Evolutionary conservation across 129 eudicot genomes (phyloP), one percentile per base, ranked within the genome.

Genomic region (Lonicera japonica): DNA sequence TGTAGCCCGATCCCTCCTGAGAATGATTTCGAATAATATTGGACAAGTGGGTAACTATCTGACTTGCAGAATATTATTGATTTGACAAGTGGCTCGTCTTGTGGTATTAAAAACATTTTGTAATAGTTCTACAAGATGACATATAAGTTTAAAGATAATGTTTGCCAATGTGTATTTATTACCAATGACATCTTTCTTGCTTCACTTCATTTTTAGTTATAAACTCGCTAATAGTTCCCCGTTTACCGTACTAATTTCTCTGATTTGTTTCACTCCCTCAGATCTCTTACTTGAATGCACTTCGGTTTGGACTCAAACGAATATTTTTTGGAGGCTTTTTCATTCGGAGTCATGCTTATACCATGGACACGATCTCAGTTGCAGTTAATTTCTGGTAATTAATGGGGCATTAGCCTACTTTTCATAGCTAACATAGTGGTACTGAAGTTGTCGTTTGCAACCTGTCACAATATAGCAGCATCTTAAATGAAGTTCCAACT

Each of bases 291-390:
- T 75, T 92, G 73, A 92, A 82, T 68, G 99, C 99, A 25, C 82
- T 82, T 72, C 90, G 87, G 14, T 82, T 87, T 65, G 95, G 95
- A 66, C 88, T 92, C 61, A 92, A 85, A 78, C 75, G 88, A 43
- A 92, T 92, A 63, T 79, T 92, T 63, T 92, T 92, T 39, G 99
- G 96, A 61, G 99, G 99, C 50, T 92, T 80, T 77, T 92, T 92
- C 73, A 92, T 88, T 53, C 85, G 92, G 1, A 95, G 95, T 46
- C 99, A 88, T 78, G 99, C 78, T 9, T 87, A 88, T 56, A 92
- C 99, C 38, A 85, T 92, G 99, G 99, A 92, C 80, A 92, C 99
- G 5, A 88, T 92, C 52, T 88, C 99, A 0, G 99, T 85, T 45
- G 99, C 86, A 21, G 99, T 92, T 59, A 68, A 92, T 72, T 92